A percentile compares a stretch with the other conserved stretches of the same genome.
These are phyloP conservation scores for Cyamopsis tetragonoloba DNA, from an alignment of 306 rosid species.

Conservation along the genomic window DNA sequence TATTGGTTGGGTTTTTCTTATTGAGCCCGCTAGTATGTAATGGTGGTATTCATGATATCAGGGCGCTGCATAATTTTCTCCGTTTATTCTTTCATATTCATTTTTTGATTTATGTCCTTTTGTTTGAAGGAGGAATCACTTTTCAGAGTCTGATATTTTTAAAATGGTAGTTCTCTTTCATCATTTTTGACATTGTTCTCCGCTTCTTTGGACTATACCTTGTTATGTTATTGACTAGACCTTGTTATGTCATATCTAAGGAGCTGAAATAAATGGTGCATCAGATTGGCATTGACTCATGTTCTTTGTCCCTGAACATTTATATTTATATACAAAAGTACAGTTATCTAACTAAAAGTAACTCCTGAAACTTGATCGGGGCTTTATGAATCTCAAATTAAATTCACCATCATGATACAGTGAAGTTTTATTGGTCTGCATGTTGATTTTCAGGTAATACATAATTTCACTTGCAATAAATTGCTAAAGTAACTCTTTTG, in stretches of 20 bases:
- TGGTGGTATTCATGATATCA: slow-evolving; percentile 7
- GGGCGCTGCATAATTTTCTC: neutral
- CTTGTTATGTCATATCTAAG: slow-evolving; percentile 1
- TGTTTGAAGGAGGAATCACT: neutral
- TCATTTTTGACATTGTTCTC: neutral
- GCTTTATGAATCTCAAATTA: neutral
- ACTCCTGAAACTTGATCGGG: too few species aligned
- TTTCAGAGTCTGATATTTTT: neutral
- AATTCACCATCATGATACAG: neutral
- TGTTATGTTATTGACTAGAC: neutral
- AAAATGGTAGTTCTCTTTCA: neutral
- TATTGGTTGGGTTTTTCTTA: neutral
- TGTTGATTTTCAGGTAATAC: neutral
- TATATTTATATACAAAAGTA: neutral
- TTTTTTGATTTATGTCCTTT: slow-evolving; percentile 10
- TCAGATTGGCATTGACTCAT: neutral
- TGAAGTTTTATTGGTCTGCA: neutral
- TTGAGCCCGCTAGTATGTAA: neutral
- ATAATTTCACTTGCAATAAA: neutral
- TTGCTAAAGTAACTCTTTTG: neutral
- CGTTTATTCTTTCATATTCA: neutral
- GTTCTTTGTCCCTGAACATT: neutral
- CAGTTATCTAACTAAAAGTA: neutral
- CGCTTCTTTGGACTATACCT: neutral
- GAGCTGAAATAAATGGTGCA: neutral